These are phyloP conservation scores for Fistulina hepatica DNA, from an alignment of 1,284 basidiomycete species.

Conservation along the genomic window DNA sequence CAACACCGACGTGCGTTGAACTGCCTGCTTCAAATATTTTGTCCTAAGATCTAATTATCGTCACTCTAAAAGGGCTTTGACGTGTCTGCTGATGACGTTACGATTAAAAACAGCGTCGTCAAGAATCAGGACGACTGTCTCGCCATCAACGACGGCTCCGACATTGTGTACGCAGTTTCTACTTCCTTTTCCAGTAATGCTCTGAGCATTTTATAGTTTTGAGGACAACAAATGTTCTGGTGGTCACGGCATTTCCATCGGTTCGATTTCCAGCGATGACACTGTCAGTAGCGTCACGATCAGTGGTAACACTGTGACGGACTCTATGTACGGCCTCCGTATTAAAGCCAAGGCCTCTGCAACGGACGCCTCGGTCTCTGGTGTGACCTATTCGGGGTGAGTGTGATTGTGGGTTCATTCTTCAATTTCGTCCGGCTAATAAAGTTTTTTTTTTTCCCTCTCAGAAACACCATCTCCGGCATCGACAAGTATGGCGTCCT, in stretches of 20 bases:
- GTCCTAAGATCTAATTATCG: too few species aligned
- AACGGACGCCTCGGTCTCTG: slow-evolving; percentile 11
- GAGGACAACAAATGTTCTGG: slow-evolving; percentile 40
- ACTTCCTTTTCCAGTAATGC: background rate
- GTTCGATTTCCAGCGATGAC: slow-evolving; percentile 37
- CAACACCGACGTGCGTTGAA: slow-evolving; percentile 37
- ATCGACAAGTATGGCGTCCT: slow-evolving; percentile 23
- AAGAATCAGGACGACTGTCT: slow-evolving; percentile 46
- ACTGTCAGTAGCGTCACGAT: slow-evolving; percentile 39
- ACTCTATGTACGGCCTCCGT: slow-evolving; percentile 22
- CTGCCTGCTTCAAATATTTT: too few species aligned
- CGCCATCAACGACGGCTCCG: slow-evolving; percentile 46
- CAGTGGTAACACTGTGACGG: slow-evolving; percentile 35
- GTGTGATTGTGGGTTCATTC: too few species aligned
- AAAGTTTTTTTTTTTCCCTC: background rate
- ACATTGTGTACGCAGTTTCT: slow-evolving; percentile 26
- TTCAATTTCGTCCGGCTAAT: background rate
- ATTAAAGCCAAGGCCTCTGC: slow-evolving; percentile 11
- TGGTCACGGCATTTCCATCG: slow-evolving; percentile 54
- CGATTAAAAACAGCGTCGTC: slow-evolving; percentile 31
- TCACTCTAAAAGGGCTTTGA: slow-evolving; percentile 50
- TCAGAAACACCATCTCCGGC: slow-evolving; percentile 10
- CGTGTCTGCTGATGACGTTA: slow-evolving; percentile 31
- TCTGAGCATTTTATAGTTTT: slow-evolving; percentile 21
- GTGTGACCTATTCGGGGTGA: slow-evolving; percentile 7